These are phyloP conservation scores for Solidago caesia DNA, from an alignment of 129 eudicot genomes.

Conservation along the genomic window DNA sequence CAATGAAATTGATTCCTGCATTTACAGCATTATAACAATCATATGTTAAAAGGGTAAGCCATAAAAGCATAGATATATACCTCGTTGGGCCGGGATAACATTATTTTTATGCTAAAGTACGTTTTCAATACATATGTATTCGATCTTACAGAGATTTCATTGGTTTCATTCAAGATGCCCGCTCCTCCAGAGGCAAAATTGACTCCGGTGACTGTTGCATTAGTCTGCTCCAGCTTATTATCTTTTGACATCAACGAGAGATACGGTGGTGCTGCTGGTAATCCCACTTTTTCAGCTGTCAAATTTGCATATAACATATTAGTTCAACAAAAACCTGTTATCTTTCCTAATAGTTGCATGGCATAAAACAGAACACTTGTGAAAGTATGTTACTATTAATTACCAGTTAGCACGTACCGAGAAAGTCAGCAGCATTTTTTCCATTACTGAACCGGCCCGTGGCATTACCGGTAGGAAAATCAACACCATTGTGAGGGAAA, in stretches of 20 bases:
- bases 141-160: slow-evolving; percentile 37
- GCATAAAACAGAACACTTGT: background rate
- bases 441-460: slow-evolving; percentile 79
- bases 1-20: slow-evolving; percentile 38
- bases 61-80: too few relatives aligned
- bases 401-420: slow-evolving; percentile 37
- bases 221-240: background rate
- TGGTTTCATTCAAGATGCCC: slow-evolving; percentile 53
- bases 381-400: background rate
- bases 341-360: background rate
- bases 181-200: slow-evolving; percentile 78
- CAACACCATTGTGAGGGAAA: slow-evolving; percentile 69
- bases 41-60: background rate
- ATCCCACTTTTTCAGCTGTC: slow-evolving; percentile 69
- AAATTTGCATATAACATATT: background rate
- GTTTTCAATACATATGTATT: background rate
- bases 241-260: slow-evolving; percentile 30
- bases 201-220: slow-evolving; percentile 39
- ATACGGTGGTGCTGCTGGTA: slow-evolving; percentile 50
- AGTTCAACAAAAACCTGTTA: background rate
- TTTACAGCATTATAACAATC: background rate
- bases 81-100: too few relatives aligned
- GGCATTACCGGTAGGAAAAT: slow-evolving; percentile 47
- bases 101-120: too few relatives aligned
- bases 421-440: slow-evolving; percentile 70